Percentiles rank a stretch among this genome's conserved stretches.
Evolutionary conservation across 75 land plant genomes (phyloP).

Genomic region (Larix kaempferi): DNA sequence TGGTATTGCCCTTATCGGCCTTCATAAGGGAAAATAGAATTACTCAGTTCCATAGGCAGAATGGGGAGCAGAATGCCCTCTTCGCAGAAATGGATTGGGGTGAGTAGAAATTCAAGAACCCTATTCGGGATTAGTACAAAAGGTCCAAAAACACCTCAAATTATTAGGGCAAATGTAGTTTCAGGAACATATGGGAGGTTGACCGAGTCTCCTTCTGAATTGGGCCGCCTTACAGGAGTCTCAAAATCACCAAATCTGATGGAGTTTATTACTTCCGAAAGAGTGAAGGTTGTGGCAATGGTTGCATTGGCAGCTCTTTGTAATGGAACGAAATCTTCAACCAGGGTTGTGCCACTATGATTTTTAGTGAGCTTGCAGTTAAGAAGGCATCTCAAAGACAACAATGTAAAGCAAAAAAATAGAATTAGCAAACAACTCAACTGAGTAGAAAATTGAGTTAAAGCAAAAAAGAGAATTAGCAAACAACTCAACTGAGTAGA

Average conservation of each 20-base stretch:
- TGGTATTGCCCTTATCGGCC: background rate
- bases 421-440: no score
- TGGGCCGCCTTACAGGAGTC: background rate
- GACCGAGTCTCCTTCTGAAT: background rate
- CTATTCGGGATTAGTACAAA: background rate
- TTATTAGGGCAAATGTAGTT: background rate
- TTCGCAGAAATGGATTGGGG: background rate
- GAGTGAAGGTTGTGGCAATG: constrained; percentile 74
- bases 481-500: background rate
- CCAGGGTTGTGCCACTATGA: no score
- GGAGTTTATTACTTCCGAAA: constrained; percentile 38
- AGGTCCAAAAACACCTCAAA: background rate
- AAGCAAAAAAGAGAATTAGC: no score
- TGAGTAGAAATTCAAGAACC: background rate
- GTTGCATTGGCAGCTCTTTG: constrained; percentile 77
- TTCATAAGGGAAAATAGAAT: no score
- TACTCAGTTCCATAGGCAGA: no score
- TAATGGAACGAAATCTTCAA: constrained; percentile 22
- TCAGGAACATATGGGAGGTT: background rate
- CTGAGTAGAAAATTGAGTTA: no score
- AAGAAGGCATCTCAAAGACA: no score
- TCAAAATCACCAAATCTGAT: background rate
- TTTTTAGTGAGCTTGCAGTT: no score
- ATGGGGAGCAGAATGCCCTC: no score
- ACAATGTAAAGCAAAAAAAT: background rate